Base-by-base conservation (phyloP, 2,329 filamentous ascomycete genomes). In the Scedosporium aurantiacum region DNA sequence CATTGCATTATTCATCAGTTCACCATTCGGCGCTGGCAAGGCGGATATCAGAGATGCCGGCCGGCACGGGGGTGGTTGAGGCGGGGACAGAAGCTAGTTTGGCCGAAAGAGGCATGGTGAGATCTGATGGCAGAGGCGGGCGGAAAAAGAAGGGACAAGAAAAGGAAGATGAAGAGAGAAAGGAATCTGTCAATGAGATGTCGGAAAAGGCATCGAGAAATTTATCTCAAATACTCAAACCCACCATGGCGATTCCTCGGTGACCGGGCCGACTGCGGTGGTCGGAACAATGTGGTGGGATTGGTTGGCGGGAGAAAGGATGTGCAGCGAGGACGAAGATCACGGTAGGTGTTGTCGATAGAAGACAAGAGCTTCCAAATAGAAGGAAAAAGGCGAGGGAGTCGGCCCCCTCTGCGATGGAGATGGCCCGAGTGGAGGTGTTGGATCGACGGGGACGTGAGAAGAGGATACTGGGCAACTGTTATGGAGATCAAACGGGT, bases 161-260 rank as follows among this genome's bases (percentile, higher is more conserved):
- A 50, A 18, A 7, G 7, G 2, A 14, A 12, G 6, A 8, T 4
- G 16, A 12, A 50, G 18, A 18, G 3, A 50, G 16, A 50, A n/a
- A n/a, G n/a, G n/a, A n/a, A n/a, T n/a, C n/a, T 18, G 18, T 21
- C 45, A 2, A 23, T 21, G 45, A 37, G 12, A 50, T 50, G 5
- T 6, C 3, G 45, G 45, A 28, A 55, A 25, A 23, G 7, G 21
- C 21, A 23, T 6, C 3, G 14, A 23, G 23, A 2, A 55, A 28
- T 25, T 55, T 55, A 55, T 55, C 50, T 55, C 50, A 55, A 55
- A 55, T 55, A 21, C 23, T 55, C 50, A 55, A 55, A 55, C 50
- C 27, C 50, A 21, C 16, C 18, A 47, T 16, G 18, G 43, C 32
- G 43, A 47, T n/a, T 47, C 43, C n/a, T 47, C 43, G 43, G 50